Percentiles rank a stretch among this genome's conserved stretches.
phyloP scores from a whole-genome alignment of 225 moss, liverwort and hornwort species.

The Pseudisothecium myosuroides region DNA sequence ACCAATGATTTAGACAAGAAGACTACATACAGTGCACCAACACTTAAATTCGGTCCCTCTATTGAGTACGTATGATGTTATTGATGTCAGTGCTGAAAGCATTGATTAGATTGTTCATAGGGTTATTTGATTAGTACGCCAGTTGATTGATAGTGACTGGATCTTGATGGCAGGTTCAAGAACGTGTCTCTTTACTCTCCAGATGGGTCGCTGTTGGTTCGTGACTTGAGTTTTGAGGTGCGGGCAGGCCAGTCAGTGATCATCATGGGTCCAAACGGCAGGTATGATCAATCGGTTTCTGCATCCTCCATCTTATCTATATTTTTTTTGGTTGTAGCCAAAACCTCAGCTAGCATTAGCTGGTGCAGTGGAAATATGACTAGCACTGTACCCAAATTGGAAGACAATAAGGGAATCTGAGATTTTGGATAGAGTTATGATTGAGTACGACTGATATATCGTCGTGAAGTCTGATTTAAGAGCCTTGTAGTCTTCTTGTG shows the following conservation, averaged over 20 bases:
- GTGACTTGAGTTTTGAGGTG: conserved; percentile 44
- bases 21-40: conserved; percentile 15
- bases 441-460: not conserved
- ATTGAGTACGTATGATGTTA: conserved; percentile 26
- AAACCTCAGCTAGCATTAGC: not conserved
- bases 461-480: not conserved
- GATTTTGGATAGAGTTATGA: not conserved
- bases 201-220: conserved; percentile 46
- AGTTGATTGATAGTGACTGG: not conserved
- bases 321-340: not conserved
- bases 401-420: not conserved
- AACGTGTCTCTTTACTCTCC: conserved; percentile 44
- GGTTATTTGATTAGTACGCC: not conserved
- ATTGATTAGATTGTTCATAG: not conserved
- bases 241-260: conserved; percentile 34
- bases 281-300: conserved; percentile 6
- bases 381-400: not conserved
- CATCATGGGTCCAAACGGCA: conserved; percentile 54
- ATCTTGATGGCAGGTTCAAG: conserved; percentile 32
- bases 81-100: not conserved
- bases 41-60: conserved; percentile 24
- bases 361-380: not conserved
- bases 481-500: not conserved
- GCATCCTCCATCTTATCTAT: not conserved
- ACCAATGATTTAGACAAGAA: conserved; percentile 19